These are phyloP conservation scores for Eucommia ulmoides DNA, from an alignment of 257 asterid species.

Conservation along the genomic window DNA sequence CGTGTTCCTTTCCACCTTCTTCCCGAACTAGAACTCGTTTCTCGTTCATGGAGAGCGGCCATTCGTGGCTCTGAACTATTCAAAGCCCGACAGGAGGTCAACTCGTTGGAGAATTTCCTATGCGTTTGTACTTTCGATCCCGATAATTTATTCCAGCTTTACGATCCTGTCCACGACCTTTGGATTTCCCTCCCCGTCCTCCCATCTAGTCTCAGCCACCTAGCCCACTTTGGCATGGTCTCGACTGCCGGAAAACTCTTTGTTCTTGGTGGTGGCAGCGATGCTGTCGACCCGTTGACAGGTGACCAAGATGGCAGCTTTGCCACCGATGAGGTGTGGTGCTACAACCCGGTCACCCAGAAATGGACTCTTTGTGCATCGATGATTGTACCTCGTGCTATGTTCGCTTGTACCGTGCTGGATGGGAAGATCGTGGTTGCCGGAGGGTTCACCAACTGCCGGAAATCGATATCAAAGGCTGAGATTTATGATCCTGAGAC, in stretches of 20 bases:
- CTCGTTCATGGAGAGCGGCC: constrained; percentile 82
- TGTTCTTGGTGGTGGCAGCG: constrained; percentile 94
- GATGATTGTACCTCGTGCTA: constrained; percentile 90
- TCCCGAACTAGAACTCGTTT: constrained; percentile 69
- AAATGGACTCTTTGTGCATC: constrained; percentile 58
- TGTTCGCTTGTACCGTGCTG: constrained; percentile 88
- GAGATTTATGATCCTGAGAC: constrained; percentile 87
- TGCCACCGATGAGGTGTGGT: constrained; percentile 93
- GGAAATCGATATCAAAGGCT: constrained; percentile 86
- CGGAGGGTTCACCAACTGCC: constrained; percentile 80
- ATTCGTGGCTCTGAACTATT: constrained; percentile 62
- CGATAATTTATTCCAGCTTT: constrained; percentile 92
- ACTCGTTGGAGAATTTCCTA: constrained; percentile 65
- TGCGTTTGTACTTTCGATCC: constrained; percentile 89
- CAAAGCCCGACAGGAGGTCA: constrained; percentile 78
- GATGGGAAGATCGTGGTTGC: constrained; percentile 92
- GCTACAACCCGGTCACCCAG: constrained; percentile 56
- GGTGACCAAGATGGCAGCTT: constrained; percentile 98
- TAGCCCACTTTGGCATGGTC: constrained; percentile 88
- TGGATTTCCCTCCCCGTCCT: constrained; percentile 90
- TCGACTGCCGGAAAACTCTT: constrained; percentile 77
- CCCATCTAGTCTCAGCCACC: constrained; percentile 79
- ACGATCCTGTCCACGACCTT: constrained; percentile 64
- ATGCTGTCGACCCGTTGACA: constrained; percentile 84
- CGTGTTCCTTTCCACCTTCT: constrained; percentile 84